Evolutionary conservation across 2,329 filamentous ascomycete genomes (phyloP).

Genomic region (Botrytis byssoidea): DNA sequence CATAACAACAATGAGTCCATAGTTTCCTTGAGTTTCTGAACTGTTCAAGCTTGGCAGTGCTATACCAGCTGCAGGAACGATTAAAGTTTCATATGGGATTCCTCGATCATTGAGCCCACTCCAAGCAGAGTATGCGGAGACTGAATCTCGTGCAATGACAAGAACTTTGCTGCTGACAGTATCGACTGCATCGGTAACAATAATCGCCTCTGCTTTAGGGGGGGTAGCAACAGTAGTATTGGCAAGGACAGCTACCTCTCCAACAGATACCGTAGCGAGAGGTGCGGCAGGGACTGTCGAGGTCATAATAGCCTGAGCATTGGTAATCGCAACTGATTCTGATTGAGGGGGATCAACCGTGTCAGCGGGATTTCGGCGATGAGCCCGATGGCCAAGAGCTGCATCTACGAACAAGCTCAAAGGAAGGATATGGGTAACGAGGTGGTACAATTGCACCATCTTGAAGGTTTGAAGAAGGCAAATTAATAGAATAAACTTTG

Average conservation of each 20-base stretch:
- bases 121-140: conserved; percentile 49
- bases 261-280: conserved; percentile 11
- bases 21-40: conserved; percentile 50
- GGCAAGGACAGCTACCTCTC: conserved; percentile 8
- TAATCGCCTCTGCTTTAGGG: neutral
- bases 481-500: neutral
- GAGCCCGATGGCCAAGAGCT: conserved; percentile 20
- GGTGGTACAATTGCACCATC: conserved; percentile 15
- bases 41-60: conserved; percentile 52
- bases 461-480: neutral
- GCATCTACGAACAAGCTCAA: conserved; percentile 13
- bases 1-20: conserved; percentile 50
- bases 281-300: conserved; percentile 14
- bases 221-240: conserved; percentile 17
- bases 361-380: conserved; percentile 8
- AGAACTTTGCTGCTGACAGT: conserved; percentile 49
- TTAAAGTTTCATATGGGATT: conserved; percentile 55
- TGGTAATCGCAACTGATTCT: conserved; percentile 17
- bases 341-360: neutral
- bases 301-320: conserved; percentile 14
- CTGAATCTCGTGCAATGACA: conserved; percentile 53
- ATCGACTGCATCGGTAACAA: conserved; percentile 10
- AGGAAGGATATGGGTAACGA: conserved; percentile 16
- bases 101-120: conserved; percentile 59
- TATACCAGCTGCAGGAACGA: conserved; percentile 52